phyloP scores from a whole-genome alignment of 371 early-diverging fungal species.

The Lichtheimia ramosa region DNA sequence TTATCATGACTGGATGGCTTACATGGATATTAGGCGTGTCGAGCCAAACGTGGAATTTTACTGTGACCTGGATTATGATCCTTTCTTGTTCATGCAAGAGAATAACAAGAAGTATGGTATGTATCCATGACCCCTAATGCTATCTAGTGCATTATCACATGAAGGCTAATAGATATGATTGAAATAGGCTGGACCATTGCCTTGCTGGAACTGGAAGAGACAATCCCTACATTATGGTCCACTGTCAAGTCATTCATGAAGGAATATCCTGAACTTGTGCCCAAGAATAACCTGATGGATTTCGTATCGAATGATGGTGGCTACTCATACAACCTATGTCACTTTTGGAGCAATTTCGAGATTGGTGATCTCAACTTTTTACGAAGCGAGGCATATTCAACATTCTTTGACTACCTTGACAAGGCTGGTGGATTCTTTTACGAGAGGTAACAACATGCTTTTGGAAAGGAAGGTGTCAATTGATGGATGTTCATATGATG shows the following conservation, averaged over 20 bases:
- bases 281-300: constrained; percentile 32
- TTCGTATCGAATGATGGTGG: constrained; percentile 36
- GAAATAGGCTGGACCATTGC: constrained; percentile 65
- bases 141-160: not conserved
- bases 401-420: constrained; percentile 86
- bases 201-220: constrained; percentile 73
- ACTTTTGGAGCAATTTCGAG: constrained; percentile 98
- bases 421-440: constrained; percentile 91
- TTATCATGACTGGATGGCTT: not conserved
- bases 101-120: constrained; percentile 82
- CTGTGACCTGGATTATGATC: constrained; percentile 90
- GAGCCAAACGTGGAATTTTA: constrained; percentile 87
- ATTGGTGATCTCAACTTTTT: constrained; percentile 87
- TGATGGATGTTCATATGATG: not conserved
- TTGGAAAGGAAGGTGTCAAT: not conserved
- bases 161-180: constrained; percentile 52
- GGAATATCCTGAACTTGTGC: constrained; percentile 45
- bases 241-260: constrained; percentile 53
- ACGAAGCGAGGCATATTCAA: constrained; percentile 65
- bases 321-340: constrained; percentile 71
- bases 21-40: constrained; percentile 52
- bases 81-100: constrained; percentile 82
- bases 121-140: not conserved
- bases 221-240: constrained; percentile 84
- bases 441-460: constrained; percentile 52